Conservation (phyloP, 176 grass and related monocot genomes). For the Musa acuminata region DNA sequence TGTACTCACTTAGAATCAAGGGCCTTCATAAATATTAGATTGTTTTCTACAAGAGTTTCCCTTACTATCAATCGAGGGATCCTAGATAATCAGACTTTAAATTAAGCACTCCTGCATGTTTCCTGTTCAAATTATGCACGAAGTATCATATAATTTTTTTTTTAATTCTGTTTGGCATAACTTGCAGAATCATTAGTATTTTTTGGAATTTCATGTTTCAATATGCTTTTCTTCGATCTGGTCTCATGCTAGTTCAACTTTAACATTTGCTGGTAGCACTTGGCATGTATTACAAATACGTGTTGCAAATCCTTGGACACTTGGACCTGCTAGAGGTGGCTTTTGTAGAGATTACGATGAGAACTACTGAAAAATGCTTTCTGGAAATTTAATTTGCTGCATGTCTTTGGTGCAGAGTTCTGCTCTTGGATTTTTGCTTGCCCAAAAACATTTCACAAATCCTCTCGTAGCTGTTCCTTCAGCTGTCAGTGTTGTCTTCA, state of each 20-base stretch:
- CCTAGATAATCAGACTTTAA: not conserved
- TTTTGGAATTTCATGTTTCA: no score
- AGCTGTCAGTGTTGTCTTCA: slow-evolving; percentile 88
- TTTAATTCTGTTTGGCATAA: not conserved
- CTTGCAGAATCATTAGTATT: no score
- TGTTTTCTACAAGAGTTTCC: not conserved
- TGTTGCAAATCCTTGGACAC: not conserved
- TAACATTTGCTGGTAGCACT: not conserved
- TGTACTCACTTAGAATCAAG: not conserved
- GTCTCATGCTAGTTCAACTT: not conserved
- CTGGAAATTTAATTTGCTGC: slow-evolving; percentile 7
- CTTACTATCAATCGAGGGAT: not conserved
- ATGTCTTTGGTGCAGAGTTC: slow-evolving; percentile 54
- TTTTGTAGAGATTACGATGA: not conserved
- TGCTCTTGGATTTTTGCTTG: slow-evolving; percentile 94
- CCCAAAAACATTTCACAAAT: slow-evolving; percentile 95
- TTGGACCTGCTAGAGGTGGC: no score
- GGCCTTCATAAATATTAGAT: not conserved
- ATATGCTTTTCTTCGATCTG: no score
- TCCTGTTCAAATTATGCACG: not conserved
- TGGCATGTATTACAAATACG: not conserved
- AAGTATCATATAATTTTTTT: not conserved
- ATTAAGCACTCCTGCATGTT: not conserved
- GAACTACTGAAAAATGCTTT: not conserved
- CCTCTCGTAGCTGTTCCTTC: slow-evolving; percentile 95